Base-by-base conservation (phyloP, 202 grass and related monocot species). In the Carex arenaria region DNA sequence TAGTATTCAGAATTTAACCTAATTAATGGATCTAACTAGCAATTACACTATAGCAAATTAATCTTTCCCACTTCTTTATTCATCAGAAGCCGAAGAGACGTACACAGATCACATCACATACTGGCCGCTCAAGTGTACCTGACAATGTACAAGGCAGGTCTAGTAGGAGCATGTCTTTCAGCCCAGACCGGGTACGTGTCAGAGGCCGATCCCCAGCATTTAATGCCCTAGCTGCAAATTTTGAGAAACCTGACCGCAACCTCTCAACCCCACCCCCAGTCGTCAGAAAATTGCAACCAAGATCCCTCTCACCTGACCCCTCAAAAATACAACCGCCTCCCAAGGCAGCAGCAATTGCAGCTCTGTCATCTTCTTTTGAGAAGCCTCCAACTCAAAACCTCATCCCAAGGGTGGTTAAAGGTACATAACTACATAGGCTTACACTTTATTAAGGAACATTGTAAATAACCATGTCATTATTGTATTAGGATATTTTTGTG, bases 351-450 rank as follows among this genome's bases (percentile, higher is more conserved):
- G 83, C 91, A 60, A 98, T 98, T 13, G 86, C 89, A 30, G 76
- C 89, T 4, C 84, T 98, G 61, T 93, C 93, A 74, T 51, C 93
- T 45, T 89, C 96, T 72, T 98, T 95, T 13, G 96, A 98, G 69
- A 89, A 91, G 19, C 89, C 69, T 72, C 89, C 90, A 76, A 23
- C 42, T 53, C 80, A 82, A 52, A 89, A 84, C 54, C 88, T 98
- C 84, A 98, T 98, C 87, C 96, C 96, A 59, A 98, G 91, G 81
- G 94, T 91, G 77, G 87, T 98, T 53, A 98, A 98, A 98, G 96
- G 96, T 98, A 92, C 53, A 26, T 26, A 26, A 26, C 26, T 26
- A 26, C 26, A 72, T 51, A 63, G n/a, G 19, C 61, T 61, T 7
- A 62, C 36, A 70, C 67, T 70, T 70, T 40, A 68, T 43, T 70